A percentile compares a stretch with the other conserved stretches of the same genome.
Conservation (phyloP, 2,329 filamentous ascomycete genomes). For the Phialophora chinensis region DNA sequence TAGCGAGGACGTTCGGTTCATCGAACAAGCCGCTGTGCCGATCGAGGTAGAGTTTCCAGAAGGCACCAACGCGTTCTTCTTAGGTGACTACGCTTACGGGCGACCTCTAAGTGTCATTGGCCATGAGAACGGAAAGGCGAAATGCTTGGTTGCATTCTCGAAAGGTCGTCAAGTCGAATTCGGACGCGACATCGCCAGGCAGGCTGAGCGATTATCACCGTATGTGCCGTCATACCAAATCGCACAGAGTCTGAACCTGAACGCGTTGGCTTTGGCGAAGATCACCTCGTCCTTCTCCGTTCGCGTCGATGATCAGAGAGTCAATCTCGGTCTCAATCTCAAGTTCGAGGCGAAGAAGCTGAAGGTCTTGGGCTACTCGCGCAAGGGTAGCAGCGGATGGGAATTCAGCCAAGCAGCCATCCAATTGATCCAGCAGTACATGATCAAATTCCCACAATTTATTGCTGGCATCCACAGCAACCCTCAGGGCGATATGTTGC, state of each 20-base stretch:
- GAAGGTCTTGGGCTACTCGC: conserved; percentile 94
- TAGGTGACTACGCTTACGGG: conserved; percentile 92
- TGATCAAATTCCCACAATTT: conserved; percentile 93
- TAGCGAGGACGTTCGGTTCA: conserved; percentile 89
- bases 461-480: conserved; percentile 86
- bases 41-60: conserved; percentile 90
- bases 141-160: conserved; percentile 76
- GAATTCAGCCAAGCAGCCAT: conserved; percentile 90
- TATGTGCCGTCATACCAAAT: conserved; percentile 91
- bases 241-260: conserved; percentile 78
- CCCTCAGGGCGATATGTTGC: conserved; percentile 81
- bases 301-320: conserved; percentile 76
- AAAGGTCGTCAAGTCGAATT: conserved; percentile 81
- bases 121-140: conserved; percentile 75
- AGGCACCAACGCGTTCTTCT: conserved; percentile 84
- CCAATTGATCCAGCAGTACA: conserved; percentile 81
- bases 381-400: conserved; percentile 85
- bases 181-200: conserved; percentile 72
- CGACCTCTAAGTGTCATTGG: conserved; percentile 82
- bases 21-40: conserved; percentile 84
- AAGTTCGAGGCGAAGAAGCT: conserved; percentile 96
- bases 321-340: conserved; percentile 92
- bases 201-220: conserved; percentile 71
- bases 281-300: conserved; percentile 94
- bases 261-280: conserved; percentile 89